A percentile compares a stretch with the other conserved stretches of the same genome.
phyloP scores from a whole-genome alignment of 2,329 filamentous ascomycete genomes.

The Penicillium polonicum region DNA sequence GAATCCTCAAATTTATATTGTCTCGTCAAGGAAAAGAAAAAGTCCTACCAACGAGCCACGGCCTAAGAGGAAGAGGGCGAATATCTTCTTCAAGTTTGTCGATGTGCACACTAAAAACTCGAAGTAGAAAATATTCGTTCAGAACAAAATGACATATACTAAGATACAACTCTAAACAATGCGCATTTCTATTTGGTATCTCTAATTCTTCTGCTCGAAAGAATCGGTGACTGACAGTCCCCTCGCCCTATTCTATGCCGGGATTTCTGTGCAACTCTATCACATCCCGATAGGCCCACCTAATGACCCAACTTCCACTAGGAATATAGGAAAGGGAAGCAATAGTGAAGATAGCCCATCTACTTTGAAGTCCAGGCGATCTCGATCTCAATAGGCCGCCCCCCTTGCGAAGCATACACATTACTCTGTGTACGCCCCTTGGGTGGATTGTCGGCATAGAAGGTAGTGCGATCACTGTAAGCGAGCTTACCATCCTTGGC shows the following conservation, averaged over 20 bases:
- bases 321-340: background rate
- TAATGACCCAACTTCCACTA: background rate
- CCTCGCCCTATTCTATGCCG: background rate
- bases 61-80: background rate
- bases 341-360: background rate
- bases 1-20: too few species aligned
- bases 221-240: background rate
- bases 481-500: conserved; percentile 33
- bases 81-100: background rate
- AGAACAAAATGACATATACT: background rate
- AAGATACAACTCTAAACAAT: background rate
- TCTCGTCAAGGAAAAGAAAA: background rate
- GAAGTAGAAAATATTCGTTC: background rate
- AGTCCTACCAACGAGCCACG: too few species aligned
- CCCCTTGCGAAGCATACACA: conserved; percentile 33
- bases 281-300: background rate
- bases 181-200: background rate
- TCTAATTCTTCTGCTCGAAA: background rate
- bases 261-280: background rate
- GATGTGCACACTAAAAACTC: too few species aligned
- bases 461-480: conserved; percentile 37
- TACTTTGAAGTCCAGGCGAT: conserved; percentile 33
- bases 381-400: conserved; percentile 35
- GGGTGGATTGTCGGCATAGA: conserved; percentile 40
- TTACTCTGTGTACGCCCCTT: conserved; percentile 37